Evolutionary conservation across 2,329 filamentous ascomycete species (phyloP).

Genomic region (Fusarium sp.): DNA sequence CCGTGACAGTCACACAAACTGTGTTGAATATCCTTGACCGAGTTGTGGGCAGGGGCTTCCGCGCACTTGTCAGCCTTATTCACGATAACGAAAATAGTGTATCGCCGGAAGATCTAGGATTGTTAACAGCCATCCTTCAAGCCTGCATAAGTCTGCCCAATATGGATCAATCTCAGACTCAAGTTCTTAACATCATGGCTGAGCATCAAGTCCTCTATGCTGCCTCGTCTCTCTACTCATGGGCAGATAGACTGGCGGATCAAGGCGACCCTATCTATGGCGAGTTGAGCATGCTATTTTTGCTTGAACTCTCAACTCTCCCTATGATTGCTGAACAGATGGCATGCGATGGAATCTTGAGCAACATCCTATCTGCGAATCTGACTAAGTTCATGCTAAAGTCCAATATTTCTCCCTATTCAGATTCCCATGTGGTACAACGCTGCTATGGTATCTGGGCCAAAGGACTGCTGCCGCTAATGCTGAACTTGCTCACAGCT

Average conservation of each 20-base stretch:
- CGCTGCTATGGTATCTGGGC: slow-evolving; percentile 92
- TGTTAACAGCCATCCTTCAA: slow-evolving; percentile 89
- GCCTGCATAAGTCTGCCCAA: slow-evolving; percentile 82
- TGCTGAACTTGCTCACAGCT: slow-evolving; percentile 85
- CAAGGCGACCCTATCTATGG: slow-evolving; percentile 90
- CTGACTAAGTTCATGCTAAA: slow-evolving; percentile 81
- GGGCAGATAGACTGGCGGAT: slow-evolving; percentile 84
- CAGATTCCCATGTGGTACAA: slow-evolving; percentile 71
- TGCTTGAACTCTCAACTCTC: slow-evolving; percentile 86
- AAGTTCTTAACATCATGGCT: slow-evolving; percentile 75
- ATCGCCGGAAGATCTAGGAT: slow-evolving; percentile 82
- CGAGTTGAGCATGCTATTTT: slow-evolving; percentile 87
- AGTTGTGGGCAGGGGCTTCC: slow-evolving; percentile 84
- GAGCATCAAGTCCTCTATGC: slow-evolving; percentile 80
- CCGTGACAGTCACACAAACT: slow-evolving; percentile 63
- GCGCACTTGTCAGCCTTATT: slow-evolving; percentile 79
- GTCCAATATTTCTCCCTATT: slow-evolving; percentile 78
- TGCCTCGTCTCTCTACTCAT: slow-evolving; percentile 88
- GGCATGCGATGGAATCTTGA: slow-evolving; percentile 84
- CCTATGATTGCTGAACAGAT: slow-evolving; percentile 87
- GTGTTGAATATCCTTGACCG: slow-evolving; percentile 83
- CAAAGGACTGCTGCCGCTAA: slow-evolving; percentile 85
- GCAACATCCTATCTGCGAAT: slow-evolving; percentile 80
- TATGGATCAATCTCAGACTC: slow-evolving; percentile 74
- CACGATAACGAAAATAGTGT: slow-evolving; percentile 73